phyloP scores from a whole-genome alignment of 768 basidiomycete genomes.

The Hericium rajendrae region DNA sequence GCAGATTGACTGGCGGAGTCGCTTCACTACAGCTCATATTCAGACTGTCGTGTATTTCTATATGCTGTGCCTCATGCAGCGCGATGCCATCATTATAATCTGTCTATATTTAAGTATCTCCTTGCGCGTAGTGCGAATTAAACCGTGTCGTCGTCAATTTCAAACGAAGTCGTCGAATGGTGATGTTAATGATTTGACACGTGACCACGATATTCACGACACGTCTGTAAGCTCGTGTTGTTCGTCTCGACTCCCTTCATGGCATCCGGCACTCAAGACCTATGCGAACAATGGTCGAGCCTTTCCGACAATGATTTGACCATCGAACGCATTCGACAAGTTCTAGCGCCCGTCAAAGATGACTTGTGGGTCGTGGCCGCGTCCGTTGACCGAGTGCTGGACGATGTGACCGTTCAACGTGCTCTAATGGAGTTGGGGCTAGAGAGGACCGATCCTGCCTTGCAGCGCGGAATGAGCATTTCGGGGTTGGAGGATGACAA shows the following conservation, averaged over 20 bases:
- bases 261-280: constrained; percentile 5
- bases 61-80: no score
- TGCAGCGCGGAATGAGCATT: constrained; percentile 22
- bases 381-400: constrained; percentile 56
- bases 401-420: constrained; percentile 44
- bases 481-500: constrained; percentile 7
- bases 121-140: neutral
- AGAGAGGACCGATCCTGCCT: constrained; percentile 42
- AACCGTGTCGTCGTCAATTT: neutral
- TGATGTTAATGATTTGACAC: neutral
- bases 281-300: constrained; percentile 42
- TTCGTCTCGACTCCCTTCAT: neutral
- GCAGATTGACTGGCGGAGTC: neutral
- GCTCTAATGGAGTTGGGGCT: constrained; percentile 56
- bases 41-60: no score
- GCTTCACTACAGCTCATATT: neutral
- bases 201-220: neutral
- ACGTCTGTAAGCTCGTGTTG: neutral
- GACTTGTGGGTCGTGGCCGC: constrained; percentile 77
- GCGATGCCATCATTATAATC: neutral
- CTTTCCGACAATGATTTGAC: constrained; percentile 53
- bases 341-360: constrained; percentile 44
- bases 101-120: neutral
- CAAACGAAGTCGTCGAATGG: neutral
- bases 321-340: constrained; percentile 32